These are phyloP conservation scores for Collybia sp. DNA, from an alignment of 768 basidiomycete species.

Conservation along the genomic window DNA sequence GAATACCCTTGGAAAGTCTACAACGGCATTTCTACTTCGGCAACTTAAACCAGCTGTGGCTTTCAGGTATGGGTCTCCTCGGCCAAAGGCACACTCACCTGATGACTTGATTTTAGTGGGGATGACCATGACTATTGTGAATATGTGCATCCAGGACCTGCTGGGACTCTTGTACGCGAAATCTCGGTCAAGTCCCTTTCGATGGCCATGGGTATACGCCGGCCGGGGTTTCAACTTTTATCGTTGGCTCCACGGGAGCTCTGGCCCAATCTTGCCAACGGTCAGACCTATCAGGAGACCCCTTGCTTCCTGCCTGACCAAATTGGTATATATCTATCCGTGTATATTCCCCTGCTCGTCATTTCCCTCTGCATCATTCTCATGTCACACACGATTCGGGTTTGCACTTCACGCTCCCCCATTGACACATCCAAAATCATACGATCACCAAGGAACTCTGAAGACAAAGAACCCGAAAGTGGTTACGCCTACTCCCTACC, in stretches of 20 bases:
- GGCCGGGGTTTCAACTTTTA: slow-evolving; percentile 88
- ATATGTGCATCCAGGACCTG: slow-evolving; percentile 32
- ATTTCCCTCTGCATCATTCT: slow-evolving; percentile 52
- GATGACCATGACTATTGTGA: slow-evolving; percentile 98
- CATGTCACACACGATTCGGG: slow-evolving; percentile 14
- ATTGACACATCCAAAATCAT: no score
- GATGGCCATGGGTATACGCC: slow-evolving; percentile 81
- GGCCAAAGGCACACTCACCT: slow-evolving; percentile 1
- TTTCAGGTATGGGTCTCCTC: slow-evolving; percentile 53
- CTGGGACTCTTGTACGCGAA: slow-evolving; percentile 47
- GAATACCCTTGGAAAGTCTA: slow-evolving; percentile 70
- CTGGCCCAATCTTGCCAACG: not conserved
- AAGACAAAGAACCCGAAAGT: no score
- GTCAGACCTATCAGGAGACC: slow-evolving; percentile 39
- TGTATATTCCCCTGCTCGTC: slow-evolving; percentile 66
- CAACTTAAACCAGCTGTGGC: slow-evolving; percentile 61
- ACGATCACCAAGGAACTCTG: no score
- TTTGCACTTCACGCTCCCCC: slow-evolving; percentile 5
- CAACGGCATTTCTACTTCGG: slow-evolving; percentile 63
- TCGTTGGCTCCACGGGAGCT: slow-evolving; percentile 48
- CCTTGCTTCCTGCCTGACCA: slow-evolving; percentile 83
- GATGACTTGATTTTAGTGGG: slow-evolving; percentile 44
- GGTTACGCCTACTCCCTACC: no score
- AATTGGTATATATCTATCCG: slow-evolving; percentile 63
- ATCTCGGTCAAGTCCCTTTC: slow-evolving; percentile 88